phyloP scores from a whole-genome alignment of 192 early-diverging fungal species.

The Backusella luteola region DNA sequence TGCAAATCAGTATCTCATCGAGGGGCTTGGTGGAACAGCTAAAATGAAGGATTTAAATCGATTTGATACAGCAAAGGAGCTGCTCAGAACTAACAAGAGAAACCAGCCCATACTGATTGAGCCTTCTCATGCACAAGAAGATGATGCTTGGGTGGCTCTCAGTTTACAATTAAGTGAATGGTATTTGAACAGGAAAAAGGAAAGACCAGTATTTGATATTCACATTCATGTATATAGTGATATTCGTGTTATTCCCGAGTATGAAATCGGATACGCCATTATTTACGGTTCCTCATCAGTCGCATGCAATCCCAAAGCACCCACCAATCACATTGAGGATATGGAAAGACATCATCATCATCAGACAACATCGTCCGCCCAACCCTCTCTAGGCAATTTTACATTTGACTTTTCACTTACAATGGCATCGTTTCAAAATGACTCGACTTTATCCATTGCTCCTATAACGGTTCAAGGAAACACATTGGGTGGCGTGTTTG shows the following conservation, averaged over 20 bases:
- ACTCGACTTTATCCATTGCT: neutral
- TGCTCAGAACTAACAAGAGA: neutral
- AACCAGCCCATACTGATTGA: neutral
- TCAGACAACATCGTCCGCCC: neutral
- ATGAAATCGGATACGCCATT: neutral
- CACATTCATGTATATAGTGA: neutral
- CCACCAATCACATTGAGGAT: neutral
- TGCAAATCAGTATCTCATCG: neutral
- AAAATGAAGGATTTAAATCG: neutral
- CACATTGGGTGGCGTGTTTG: neutral
- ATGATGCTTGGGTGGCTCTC: neutral
- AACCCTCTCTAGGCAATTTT: neutral
- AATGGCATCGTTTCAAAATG: neutral
- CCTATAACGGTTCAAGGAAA: neutral
- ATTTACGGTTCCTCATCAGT: neutral
- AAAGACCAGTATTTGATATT: neutral
- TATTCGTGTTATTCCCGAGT: neutral
- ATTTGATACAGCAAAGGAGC: neutral
- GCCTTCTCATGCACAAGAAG: neutral
- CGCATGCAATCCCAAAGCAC: neutral
- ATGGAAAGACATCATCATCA: neutral
- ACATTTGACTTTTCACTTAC: neutral
- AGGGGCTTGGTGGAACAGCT: neutral
- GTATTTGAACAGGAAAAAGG: neutral
- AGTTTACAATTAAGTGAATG: neutral